Evolutionary conservation across 768 basidiomycete genomes (phyloP), one percentile per base, ranked within the genome.

Genomic region (Boletus reticuloceps): DNA sequence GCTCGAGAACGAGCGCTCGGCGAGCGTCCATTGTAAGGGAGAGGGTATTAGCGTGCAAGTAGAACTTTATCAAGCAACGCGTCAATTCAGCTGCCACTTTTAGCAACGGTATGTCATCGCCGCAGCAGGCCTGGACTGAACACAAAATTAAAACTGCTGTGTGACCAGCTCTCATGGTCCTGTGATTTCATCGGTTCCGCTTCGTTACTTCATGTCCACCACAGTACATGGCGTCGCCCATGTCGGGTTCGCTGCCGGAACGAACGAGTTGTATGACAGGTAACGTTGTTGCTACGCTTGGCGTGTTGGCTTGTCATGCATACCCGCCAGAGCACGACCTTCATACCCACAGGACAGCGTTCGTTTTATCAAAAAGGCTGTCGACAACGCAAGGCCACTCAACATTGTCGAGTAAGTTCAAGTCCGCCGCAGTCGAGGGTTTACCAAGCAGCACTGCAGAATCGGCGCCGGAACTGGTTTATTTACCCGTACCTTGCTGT

Each of bases 391-490:
- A 27, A 61, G 68, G 0, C 76, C 78, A 1, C 64, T 88, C 20
- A 86, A 87, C 55, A 72, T 91, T 31, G 83, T 85, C 56, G 91
- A 91, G 90, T 91, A 62, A 60, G 84, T 11, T 0, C 0, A 1
- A 27, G 1, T 27, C 38, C 48, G n/a, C 42, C 53, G 25, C 43
- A 25, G 39, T 42, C 49, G 14, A 32, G 14, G 14, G n/a, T 10
- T 43, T 14, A 50, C 38, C 19, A 34, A 20, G 2, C 6, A n/a
- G 12, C 51, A 47, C 57, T 45, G 52, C 59, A 93, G 90, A 65
- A 80, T 91, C 32, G 94, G 92, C 12, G 75, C 88, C 6, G 94
- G 94, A 25, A 94, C 92, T 2, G 94, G 94, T 14, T 84, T 97
- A 51, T 96, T 94, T 70, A 91, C 93, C 12, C 83, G 91, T 11